Percentiles rank a stretch among this genome's conserved stretches.
Conservation (phyloP, 257 asterid species). For the Fraxinus cuspidata region DNA sequence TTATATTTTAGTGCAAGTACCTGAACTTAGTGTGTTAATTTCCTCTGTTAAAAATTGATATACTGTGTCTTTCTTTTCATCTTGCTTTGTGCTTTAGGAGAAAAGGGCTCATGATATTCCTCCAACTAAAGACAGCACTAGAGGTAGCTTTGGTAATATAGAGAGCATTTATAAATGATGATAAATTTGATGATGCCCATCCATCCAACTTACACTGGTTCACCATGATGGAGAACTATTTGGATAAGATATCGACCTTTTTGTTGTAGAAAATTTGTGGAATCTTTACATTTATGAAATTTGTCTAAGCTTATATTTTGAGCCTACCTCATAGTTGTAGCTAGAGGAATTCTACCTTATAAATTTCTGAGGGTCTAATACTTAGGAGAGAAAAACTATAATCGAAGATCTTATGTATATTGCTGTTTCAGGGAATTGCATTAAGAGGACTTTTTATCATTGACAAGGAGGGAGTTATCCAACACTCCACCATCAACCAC, state of each 20-base stretch:
- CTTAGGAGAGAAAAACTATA: constrained; percentile 5
- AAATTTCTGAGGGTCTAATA: not conserved
- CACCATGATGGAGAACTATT: not conserved
- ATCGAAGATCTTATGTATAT: constrained; percentile 13
- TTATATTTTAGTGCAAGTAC: not conserved
- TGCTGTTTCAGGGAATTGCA: constrained; percentile 76
- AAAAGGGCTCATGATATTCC: not conserved
- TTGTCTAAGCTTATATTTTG: not conserved
- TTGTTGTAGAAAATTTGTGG: not conserved
- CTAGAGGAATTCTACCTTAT: not conserved
- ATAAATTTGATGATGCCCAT: not conserved
- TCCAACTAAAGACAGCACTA: not conserved
- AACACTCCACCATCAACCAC: constrained; percentile 96
- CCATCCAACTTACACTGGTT: not conserved
- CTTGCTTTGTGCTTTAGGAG: not conserved
- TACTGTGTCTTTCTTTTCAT: not conserved
- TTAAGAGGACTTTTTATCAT: constrained; percentile 95
- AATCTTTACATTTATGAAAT: not conserved
- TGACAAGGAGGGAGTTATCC: constrained; percentile 94
- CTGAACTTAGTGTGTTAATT: not conserved
- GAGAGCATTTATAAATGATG: not conserved
- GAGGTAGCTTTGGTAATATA: not conserved
- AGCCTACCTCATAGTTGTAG: not conserved
- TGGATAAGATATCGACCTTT: not conserved
- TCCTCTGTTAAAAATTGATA: not conserved